Evolutionary conservation across 371 early-diverging fungal species (phyloP).

Genomic region (Conidiobolus incongruus): DNA sequence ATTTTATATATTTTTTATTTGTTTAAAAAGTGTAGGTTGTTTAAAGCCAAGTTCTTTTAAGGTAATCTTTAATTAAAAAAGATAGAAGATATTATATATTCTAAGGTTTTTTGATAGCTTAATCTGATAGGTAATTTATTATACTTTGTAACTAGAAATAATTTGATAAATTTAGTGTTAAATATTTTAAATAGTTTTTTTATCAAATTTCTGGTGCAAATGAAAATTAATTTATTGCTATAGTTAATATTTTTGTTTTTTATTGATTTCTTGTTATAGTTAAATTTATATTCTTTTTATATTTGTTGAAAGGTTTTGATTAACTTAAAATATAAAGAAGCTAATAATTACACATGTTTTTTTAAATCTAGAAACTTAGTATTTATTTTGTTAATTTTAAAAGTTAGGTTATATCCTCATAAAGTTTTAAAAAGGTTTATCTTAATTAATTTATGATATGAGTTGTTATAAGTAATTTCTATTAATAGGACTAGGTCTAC

Average conservation of each 20-base stretch:
- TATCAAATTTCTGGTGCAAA: background rate
- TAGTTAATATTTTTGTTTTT: background rate
- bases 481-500: conserved; percentile 13
- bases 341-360: background rate
- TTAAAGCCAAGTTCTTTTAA: no score
- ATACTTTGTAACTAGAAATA: background rate
- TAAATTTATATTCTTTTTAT: background rate
- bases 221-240: background rate
- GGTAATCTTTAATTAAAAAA: background rate
- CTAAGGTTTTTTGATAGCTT: background rate
- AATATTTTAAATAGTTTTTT: background rate
- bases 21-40: background rate
- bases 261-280: background rate
- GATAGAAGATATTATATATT: conserved; percentile 2
- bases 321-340: background rate
- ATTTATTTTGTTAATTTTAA: background rate
- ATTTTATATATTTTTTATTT: background rate
- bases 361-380: background rate
- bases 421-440: conserved; percentile 11
- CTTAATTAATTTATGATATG: conserved; percentile 9
- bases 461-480: conserved; percentile 25
- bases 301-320: background rate
- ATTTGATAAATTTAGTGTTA: background rate
- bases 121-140: conserved; percentile 1
- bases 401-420: conserved; percentile 2